Evolutionary conservation across 2,329 filamentous ascomycete genomes (phyloP).

Genomic region (Aspergillus sp.): DNA sequence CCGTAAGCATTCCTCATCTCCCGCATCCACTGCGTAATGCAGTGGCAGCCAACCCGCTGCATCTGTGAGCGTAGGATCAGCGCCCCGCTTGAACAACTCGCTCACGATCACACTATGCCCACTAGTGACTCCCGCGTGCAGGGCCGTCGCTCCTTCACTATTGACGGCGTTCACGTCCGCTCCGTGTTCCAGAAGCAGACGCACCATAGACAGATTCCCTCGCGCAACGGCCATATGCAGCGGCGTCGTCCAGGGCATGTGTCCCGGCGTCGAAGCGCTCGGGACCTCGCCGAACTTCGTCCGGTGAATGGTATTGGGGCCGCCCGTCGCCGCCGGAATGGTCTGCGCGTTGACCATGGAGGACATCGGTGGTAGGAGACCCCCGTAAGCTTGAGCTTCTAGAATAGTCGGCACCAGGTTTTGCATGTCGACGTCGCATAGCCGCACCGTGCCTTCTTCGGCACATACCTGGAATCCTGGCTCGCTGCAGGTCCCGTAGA

Average conservation of each 20-base stretch:
- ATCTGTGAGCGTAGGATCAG: constrained; percentile 1
- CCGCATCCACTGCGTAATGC: constrained; percentile 3
- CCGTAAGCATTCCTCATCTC: constrained; percentile 3
- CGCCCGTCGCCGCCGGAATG: background rate
- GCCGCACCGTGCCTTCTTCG: background rate
- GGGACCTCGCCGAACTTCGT: background rate
- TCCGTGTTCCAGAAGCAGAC: constrained; percentile 1
- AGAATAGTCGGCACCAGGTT: background rate
- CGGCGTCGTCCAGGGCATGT: constrained; percentile 1
- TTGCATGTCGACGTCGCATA: background rate
- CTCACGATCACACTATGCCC: background rate
- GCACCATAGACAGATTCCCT: constrained; percentile 1
- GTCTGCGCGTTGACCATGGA: background rate
- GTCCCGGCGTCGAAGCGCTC: background rate
- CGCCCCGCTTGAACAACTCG: background rate
- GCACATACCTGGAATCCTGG: background rate
- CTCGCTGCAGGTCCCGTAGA: background rate
- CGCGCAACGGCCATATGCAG: constrained; percentile 2
- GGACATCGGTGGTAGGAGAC: background rate
- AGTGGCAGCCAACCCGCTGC: constrained; percentile 2
- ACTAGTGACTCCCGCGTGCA: background rate
- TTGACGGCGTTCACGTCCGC: constrained; percentile 3
- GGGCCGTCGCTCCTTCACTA: background rate
- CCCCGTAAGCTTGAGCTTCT: background rate
- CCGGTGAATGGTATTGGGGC: background rate